Evolutionary conservation across 352 stramenopile species (phyloP), one percentile per base, ranked within the genome.

Genomic region (Phytophthora tentaculata): DNA sequence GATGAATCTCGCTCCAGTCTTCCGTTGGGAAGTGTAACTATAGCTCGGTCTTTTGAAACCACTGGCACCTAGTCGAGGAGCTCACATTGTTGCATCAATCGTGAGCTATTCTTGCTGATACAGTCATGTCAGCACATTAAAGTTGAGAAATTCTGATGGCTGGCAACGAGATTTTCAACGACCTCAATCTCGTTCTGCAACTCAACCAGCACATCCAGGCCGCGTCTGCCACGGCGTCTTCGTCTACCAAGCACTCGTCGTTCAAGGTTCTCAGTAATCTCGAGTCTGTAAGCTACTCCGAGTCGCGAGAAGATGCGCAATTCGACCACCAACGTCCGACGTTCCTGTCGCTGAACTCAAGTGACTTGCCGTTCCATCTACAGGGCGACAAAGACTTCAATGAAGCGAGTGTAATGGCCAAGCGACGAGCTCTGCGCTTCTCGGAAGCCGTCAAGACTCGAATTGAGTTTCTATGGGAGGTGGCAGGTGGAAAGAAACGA

Each of bases 201-300:
- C 69, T 92, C 29, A 90, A 90, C 52, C 79, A 90, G 71, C 82
- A 91, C 65, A 85, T 92, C 26, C 74, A 90, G 37, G 71, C 43
- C 3, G 24, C 61, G 17, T 37, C 68, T 26, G 39, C 17, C 23
- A 10, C 5, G n/a, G 16, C 37, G 8, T 50, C 50, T 9, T 64
- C 80, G 20, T 72, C 86, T 20, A 47, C 57, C 19, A 73, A 78
- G 28, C 72, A 86, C 48, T 80, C 84, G 16, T 90, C 84, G 16
- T 90, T 94, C 74, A 74, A 91, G 39, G 80, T 90, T n/a, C 82
- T 94, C n/a, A 77, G 77, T 0, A 77, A 90, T 39, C 73, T 94
- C 39, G 66, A 78, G 39, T 67, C 72, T 14, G 64, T 94, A 14
- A 68, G 67, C 20, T 83, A 72, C 22, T 69, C 64, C 1, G 77